Base-by-base conservation (phyloP, 2,329 filamentous ascomycete species). In the Penicillium sp. region DNA sequence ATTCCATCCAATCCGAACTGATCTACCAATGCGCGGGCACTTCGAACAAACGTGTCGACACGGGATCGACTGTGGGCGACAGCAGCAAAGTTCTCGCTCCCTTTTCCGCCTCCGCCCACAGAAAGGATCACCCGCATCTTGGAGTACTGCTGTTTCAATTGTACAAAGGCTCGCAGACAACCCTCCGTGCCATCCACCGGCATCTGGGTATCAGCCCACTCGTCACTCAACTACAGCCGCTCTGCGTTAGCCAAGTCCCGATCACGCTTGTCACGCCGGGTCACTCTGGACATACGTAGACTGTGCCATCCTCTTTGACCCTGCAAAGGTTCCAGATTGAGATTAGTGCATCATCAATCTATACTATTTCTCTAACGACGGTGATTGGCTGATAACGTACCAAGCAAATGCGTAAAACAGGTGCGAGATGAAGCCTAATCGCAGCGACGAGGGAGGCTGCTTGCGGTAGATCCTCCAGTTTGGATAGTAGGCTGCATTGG, bases 401-500 rank as follows among this genome's bases (percentile, higher is more conserved):
- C 72, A 77, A 43, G 86, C 86, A 76, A 87, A 90, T 9, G 86
- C 85, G 60, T 91, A 91, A 65, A 89, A 90, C 17, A 90, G 80
- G 58, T 88, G 84, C 51, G 84, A 89, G 56, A 91, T 81, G 56
- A 84, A 86, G 50, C 79, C 79, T 62, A 87, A 80, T 60, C 86
- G 86, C 58, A 91, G 70, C 39, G 80, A 80, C 1, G 80, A 85
- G 0, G 87, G 87, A 11, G 84, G 84, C 54, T 87, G 80, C 48
- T 83, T 78, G 41, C 77, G 75, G 66, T 89, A 88, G 51, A 88
- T 79, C 43, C 81, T 75, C 69, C 80, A 81, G 65, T 87, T 91
- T n/a, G 86, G 85, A 63, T 87, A 93, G 68, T 91, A 93, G 13
- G 88, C 84, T 15, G 83, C 86, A 64, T 93, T 93, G 57, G 78